Evolutionary conservation across 257 asterid genomes (phyloP).

Genomic region (Oldenlandia corymbosa): DNA sequence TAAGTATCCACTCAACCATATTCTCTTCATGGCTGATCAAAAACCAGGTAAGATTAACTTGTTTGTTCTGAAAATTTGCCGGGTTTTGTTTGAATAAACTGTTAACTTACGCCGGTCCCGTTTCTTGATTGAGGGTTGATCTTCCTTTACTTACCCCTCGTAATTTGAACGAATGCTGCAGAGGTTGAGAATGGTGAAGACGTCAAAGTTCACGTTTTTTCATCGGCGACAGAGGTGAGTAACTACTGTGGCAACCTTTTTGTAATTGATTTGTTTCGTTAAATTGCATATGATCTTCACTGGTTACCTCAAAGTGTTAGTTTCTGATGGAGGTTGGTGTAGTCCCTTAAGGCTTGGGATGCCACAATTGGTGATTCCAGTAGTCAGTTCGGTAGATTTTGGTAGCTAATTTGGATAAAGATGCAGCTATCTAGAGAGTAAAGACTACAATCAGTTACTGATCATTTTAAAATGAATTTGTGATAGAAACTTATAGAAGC

Average conservation of each 20-base stretch:
- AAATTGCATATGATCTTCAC: not conserved
- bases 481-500: no score
- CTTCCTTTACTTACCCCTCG: not conserved
- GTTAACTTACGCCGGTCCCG: not conserved
- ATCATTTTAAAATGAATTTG: not conserved
- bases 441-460: not conserved
- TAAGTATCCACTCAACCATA: constrained; percentile 4
- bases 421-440: not conserved
- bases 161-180: constrained; percentile 22
- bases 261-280: not conserved
- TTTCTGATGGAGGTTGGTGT: no score
- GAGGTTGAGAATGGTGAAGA: constrained; percentile 40
- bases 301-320: no score
- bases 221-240: constrained; percentile 64
- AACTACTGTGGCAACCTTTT: no score
- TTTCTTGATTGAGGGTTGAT: not conserved
- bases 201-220: constrained; percentile 52
- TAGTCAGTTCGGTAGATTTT: no score
- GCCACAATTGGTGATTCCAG: not conserved
- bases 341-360: not conserved
- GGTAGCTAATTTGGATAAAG: no score
- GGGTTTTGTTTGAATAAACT: constrained; percentile 6
- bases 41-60: constrained; percentile 27
- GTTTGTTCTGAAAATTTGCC: constrained; percentile 5
- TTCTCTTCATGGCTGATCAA: constrained; percentile 43